Base-by-base conservation (phyloP, 208 protist species). In the Lotmaria passim region DNA sequence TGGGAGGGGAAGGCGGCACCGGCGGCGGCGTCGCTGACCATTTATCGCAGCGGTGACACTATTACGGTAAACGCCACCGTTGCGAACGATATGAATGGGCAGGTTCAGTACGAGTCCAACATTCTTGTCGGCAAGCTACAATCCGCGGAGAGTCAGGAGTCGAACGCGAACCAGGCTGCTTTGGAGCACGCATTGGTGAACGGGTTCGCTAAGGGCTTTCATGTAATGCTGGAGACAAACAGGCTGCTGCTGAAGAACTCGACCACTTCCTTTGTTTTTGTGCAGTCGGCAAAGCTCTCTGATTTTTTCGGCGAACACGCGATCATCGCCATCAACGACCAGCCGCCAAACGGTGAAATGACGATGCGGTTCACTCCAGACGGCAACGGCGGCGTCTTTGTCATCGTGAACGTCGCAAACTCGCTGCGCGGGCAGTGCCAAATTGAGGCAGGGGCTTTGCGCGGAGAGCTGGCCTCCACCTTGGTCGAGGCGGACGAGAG, bases 271-370 rank as follows among this genome's bases (percentile, higher is more conserved):
- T 70, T 93, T 43, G 66, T 78, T 47, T 89, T 87, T 57, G 44
- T 52, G 15, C 73, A 75, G 23, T 72, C 71, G 26, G 36, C 78
- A n/a, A 68, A 73, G 28, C 59, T 83, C 1, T 75, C 79, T 5
- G 81, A 83, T 28, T 30, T 91, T 7, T 70, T 78, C 72, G 88
- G 88, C n/a, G 74, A 83, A 39, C 85, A 93, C 55, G 75, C 75
- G 2, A 79, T 93, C 28, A 76, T 79, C 17, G 73, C 63, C 28
- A 79, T 89, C 38, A 85, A 93, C 50, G 67, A 67, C 55, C 71
- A 87, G 66, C 61, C 75, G 39, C 69, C 78, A n/a, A 78, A 48
- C 52, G 69, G 81, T 52, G 67, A 78, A 24, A 78, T 89, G 66
- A 74, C 65, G 12, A 74, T 90, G 33, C 52, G 64, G n/a, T 75